A percentile compares a stretch with the other conserved stretches of the same genome.
phyloP scores from a whole-genome alignment of 495 filamentous ascomycete genomes.

The Aspergillus cristatus region DNA sequence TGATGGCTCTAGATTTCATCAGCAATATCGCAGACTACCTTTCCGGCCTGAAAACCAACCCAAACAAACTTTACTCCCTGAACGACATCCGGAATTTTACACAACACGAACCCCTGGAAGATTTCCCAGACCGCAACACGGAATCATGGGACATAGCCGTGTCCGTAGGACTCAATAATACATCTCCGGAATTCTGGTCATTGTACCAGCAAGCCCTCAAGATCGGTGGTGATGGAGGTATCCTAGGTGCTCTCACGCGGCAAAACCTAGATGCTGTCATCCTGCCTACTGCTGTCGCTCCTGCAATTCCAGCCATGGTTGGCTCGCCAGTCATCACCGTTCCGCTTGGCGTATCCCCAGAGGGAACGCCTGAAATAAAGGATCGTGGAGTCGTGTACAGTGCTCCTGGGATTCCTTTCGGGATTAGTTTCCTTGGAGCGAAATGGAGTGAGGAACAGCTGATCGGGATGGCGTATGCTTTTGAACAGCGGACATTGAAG shows the following conservation, averaged over 20 bases:
- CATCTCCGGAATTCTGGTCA: slow-evolving; percentile 32
- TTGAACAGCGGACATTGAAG: slow-evolving; percentile 53
- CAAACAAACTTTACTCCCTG: slow-evolving; percentile 33
- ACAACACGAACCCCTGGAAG: slow-evolving; percentile 31
- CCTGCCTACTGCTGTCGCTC: slow-evolving; percentile 35
- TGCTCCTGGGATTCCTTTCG: slow-evolving; percentile 46
- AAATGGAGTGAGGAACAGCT: slow-evolving; percentile 49
- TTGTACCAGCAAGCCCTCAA: slow-evolving; percentile 34
- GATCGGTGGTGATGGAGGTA: slow-evolving; percentile 38
- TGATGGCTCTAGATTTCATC: slow-evolving; percentile 40
- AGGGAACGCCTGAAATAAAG: slow-evolving; percentile 28
- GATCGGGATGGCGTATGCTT: slow-evolving; percentile 59
- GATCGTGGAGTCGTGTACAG: slow-evolving; percentile 31
- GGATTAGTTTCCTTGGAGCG: slow-evolving; percentile 48
- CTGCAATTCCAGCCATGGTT: slow-evolving; percentile 36
- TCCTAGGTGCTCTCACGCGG: slow-evolving; percentile 38
- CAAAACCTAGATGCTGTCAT: slow-evolving; percentile 43
- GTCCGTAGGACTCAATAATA: slow-evolving; percentile 25
- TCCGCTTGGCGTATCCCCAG: slow-evolving; percentile 41
- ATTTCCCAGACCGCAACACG: slow-evolving; percentile 42
- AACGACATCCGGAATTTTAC: slow-evolving; percentile 35
- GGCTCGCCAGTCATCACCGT: slow-evolving; percentile 45
- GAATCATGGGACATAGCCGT: slow-evolving; percentile 37
- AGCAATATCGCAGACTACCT: slow-evolving; percentile 35
- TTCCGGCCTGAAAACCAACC: slow-evolving; percentile 35